Evolutionary conservation across 352 stramenopile genomes (phyloP).

Genomic region (Bremia lactucae): DNA sequence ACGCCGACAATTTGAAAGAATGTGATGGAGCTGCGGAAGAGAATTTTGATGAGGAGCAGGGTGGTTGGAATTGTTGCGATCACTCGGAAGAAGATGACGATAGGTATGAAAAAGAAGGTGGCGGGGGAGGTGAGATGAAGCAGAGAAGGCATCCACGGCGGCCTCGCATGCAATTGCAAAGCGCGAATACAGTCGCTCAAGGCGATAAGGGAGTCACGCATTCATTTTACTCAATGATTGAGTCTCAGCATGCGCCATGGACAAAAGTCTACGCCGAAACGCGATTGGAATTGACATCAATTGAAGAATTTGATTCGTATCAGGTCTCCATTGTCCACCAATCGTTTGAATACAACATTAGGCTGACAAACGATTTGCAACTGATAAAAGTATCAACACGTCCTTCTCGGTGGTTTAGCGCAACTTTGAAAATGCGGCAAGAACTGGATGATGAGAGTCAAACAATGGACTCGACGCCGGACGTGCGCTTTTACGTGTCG

Average conservation of each 20-base stretch:
- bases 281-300: slow-evolving; percentile 31
- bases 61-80: slow-evolving; percentile 7
- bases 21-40: too few species aligned
- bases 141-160: slow-evolving; percentile 2
- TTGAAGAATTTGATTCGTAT: slow-evolving; percentile 32
- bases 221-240: slow-evolving; percentile 68
- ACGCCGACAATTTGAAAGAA: slow-evolving; percentile 3
- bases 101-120: background rate
- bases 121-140: slow-evolving; percentile 1
- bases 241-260: slow-evolving; percentile 19
- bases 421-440: slow-evolving; percentile 76
- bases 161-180: slow-evolving; percentile 25
- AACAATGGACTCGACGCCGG: slow-evolving; percentile 56
- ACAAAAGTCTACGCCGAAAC: slow-evolving; percentile 33
- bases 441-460: slow-evolving; percentile 50
- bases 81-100: background rate
- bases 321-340: slow-evolving; percentile 55
- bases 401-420: slow-evolving; percentile 59
- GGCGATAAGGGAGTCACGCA: slow-evolving; percentile 62
- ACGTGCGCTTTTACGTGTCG: slow-evolving; percentile 71
- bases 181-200: slow-evolving; percentile 21
- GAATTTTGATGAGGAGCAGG: slow-evolving; percentile 7
- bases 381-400: slow-evolving; percentile 52
- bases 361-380: slow-evolving; percentile 40
- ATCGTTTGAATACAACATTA: slow-evolving; percentile 53